Base-by-base conservation (phyloP, 2,329 filamentous ascomycete species). In the Verticillium dahliae region DNA sequence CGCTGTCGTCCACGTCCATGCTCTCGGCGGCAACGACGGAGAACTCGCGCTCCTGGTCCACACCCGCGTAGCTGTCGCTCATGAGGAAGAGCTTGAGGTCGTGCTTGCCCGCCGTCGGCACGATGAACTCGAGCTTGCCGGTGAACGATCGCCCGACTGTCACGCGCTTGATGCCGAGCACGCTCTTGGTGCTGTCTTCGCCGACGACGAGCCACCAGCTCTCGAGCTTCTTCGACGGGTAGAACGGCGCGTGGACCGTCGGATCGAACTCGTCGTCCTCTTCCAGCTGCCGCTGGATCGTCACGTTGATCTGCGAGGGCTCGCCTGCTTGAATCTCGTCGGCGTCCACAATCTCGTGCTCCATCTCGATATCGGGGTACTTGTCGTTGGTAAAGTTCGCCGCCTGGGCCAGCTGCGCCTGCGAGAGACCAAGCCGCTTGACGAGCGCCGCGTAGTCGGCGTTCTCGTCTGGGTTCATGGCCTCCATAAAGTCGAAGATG, bases 161-260 rank as follows among this genome's bases (percentile, higher is more conserved):
- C 63, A 99, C 89, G 68, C 94, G 86, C 83, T 98, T 99, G 80
- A 98, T 97, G 2, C 91, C 93, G 62, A 98, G 81, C 65, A 99
- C 80, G 65, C 84, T 93, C 80, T 92, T 94, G 50, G 90, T 91
- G 73, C 86, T 90, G 78, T 97, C 92, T 69, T 98, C 93, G 35
- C 93, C 94, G 38, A 99, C 91, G 22, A 99, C 91, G 61, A 99
- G 79, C 95, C 95, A 99, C 93, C 93, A 99, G 73, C 95, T 97
- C 82, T 99, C 95, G 80, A 91, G 89, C 83, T 99, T 99, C 75
- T 90, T 89, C 58, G 76, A 81, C 1, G 95, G 93, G 73, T 95
- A 99, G 81, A 98, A 99, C 0, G 95, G 95, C 59, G 94, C 93
- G 72, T 98, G 93, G 2, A 98, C 96, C 1, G 88, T 89, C 1